Conservation (phyloP, 2,329 filamentous ascomycete genomes). For the Microdochium bolleyi region DNA sequence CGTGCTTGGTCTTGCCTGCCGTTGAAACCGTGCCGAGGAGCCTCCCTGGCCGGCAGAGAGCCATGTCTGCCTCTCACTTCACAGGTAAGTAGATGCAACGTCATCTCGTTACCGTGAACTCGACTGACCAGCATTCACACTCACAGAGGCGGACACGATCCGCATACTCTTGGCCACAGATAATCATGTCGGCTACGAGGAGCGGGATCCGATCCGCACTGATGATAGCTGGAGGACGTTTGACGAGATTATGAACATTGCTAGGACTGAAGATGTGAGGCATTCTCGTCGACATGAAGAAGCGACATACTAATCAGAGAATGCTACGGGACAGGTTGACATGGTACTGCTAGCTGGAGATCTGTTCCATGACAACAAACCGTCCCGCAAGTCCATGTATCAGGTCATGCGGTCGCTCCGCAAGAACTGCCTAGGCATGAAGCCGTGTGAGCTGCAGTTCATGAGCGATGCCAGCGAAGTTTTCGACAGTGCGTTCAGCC, state of each 20-base stretch:
- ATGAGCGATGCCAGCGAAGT: constrained; percentile 87
- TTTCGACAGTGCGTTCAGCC: constrained; percentile 81
- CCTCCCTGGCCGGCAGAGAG: too few relatives aligned
- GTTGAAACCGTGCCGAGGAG: too few relatives aligned
- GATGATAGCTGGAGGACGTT: constrained; percentile 97
- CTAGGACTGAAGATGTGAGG: constrained; percentile 68
- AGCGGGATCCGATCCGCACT: constrained; percentile 87
- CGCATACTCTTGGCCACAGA: constrained; percentile 91
- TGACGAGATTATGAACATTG: constrained; percentile 88
- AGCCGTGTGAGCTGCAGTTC: constrained; percentile 91
- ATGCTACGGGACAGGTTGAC: constrained; percentile 53
- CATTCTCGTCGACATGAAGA: not conserved
- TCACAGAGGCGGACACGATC: constrained; percentile 67
- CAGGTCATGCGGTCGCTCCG: constrained; percentile 94
- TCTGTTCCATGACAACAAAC: constrained; percentile 97
- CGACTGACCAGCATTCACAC: not conserved
- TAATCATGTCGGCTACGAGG: constrained; percentile 95
- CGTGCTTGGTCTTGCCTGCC: too few relatives aligned
- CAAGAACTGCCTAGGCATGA: constrained; percentile 90
- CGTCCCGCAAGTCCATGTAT: constrained; percentile 90
- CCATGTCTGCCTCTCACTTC: constrained; percentile 8
- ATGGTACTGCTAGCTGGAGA: constrained; percentile 96
- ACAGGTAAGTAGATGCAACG: constrained; percentile 9
- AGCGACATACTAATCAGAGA: constrained; percentile 4
- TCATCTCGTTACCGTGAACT: not conserved